Percentiles rank a stretch among this genome's conserved stretches.
Conservation (phyloP, 352 stramenopile species). For the Pythium periplocum region DNA sequence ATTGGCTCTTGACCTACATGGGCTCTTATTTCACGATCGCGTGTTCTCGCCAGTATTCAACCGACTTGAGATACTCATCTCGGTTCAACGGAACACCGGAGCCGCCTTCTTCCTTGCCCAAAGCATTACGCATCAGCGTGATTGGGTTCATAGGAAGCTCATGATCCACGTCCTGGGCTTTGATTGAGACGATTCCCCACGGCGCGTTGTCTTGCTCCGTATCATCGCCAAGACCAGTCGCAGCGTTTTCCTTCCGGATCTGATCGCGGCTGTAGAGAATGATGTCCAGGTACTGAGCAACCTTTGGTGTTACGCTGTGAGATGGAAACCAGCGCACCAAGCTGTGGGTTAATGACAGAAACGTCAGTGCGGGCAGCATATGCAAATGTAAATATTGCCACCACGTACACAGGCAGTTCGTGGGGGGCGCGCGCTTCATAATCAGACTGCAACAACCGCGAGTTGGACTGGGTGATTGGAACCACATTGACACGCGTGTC, state of each 20-base stretch:
- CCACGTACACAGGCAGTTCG: slow-evolving; percentile 90
- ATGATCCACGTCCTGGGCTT: slow-evolving; percentile 93
- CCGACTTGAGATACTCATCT: slow-evolving; percentile 75
- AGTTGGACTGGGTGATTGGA: slow-evolving; percentile 92
- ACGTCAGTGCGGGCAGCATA: background rate
- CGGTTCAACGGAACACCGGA: slow-evolving; percentile 80
- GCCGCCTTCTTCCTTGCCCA: slow-evolving; percentile 94
- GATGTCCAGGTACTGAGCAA: slow-evolving; percentile 96
- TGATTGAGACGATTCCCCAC: slow-evolving; percentile 96
- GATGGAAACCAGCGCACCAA: slow-evolving; percentile 89
- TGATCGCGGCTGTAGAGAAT: slow-evolving; percentile 98
- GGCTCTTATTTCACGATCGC: slow-evolving; percentile 34
- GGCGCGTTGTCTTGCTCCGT: slow-evolving; percentile 57
- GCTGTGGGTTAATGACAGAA: slow-evolving; percentile 17
- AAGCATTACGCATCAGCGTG: slow-evolving; percentile 96
- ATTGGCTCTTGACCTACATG: no score
- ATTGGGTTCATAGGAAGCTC: slow-evolving; percentile 98
- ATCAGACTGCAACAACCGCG: slow-evolving; percentile 86
- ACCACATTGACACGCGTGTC: slow-evolving; percentile 86
- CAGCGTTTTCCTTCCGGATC: slow-evolving; percentile 94
- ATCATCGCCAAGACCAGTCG: slow-evolving; percentile 42
- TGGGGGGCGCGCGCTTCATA: slow-evolving; percentile 93
- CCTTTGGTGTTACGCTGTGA: slow-evolving; percentile 78
- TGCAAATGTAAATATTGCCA: background rate
- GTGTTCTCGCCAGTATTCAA: slow-evolving; percentile 86